Percentiles rank a stretch among this genome's conserved stretches.
phyloP scores from a whole-genome alignment of 345 rosid species.

The Bruguiera gymnorhiza region DNA sequence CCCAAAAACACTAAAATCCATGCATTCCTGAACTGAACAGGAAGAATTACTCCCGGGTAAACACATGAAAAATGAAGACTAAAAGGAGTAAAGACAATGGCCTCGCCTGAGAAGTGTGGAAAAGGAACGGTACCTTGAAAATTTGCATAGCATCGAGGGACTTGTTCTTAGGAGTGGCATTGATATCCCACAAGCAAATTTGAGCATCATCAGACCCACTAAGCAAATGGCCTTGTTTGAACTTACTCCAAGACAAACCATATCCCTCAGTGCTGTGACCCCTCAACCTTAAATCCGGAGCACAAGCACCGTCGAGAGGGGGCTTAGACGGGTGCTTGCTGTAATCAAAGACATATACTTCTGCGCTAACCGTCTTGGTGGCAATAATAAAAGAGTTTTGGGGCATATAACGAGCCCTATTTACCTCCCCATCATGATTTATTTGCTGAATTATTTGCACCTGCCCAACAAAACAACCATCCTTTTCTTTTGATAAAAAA shows the following conservation, averaged over 20 bases:
- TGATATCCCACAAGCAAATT: slow-evolving; percentile 95
- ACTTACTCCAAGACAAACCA: slow-evolving; percentile 96
- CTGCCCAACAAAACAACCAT: slow-evolving; percentile 21
- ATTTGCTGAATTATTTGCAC: slow-evolving; percentile 98
- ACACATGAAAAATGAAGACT: background rate
- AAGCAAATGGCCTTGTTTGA: slow-evolving; percentile 84
- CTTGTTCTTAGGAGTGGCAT: slow-evolving; percentile 71
- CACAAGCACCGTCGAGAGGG: slow-evolving; percentile 79
- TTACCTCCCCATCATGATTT: slow-evolving; percentile 97
- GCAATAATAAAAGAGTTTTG: slow-evolving; percentile 90
- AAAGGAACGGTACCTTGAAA: slow-evolving; percentile 43
- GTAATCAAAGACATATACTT: slow-evolving; percentile 91
- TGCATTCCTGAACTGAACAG: background rate
- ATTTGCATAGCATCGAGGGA: slow-evolving; percentile 79
- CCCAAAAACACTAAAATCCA: background rate
- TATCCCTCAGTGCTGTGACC: slow-evolving; percentile 97
- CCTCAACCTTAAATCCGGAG: slow-evolving; percentile 84
- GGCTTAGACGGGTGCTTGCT: slow-evolving; percentile 95
- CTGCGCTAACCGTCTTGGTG: slow-evolving; percentile 93
- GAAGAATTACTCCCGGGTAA: background rate
- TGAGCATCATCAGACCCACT: slow-evolving; percentile 99
- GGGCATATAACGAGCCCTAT: slow-evolving; percentile 95
- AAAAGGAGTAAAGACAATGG: background rate
- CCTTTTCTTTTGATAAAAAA: background rate
- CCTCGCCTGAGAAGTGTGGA: no score